Base-by-base conservation (phyloP, 371 early-diverging fungal species). In the Apophysomyces variabilis region DNA sequence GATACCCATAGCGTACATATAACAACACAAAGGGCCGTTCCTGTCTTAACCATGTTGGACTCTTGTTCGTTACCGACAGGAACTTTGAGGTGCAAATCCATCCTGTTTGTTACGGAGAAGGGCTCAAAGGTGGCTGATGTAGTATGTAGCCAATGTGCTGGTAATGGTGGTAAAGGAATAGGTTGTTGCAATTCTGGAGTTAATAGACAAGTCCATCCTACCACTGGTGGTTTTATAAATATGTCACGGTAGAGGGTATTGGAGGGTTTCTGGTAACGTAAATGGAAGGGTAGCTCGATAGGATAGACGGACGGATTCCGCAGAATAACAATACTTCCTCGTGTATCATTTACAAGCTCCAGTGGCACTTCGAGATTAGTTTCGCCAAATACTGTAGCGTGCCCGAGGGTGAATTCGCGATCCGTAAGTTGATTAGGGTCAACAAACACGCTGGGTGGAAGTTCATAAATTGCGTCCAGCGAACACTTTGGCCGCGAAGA, bases 391-490 rank as follows among this genome's bases (percentile, higher is more conserved):
- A 82, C 68, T 8, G 68, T 67, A 4, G 66, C 67, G n/a, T 60
- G 50, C 1, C 67, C 64, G 14, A 73, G 8, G 1, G 16, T 21
- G 4, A 37, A 26, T 41, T 63, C 57, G 1, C 70, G 37, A 50
- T 77, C 72, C 1, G 46, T 26, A 5, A 82, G 63, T 60, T 83
- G 83, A 45, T 83, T 74, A 6, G 71, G 76, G 64, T 83, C 83
- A 35, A 78, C 80, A 73, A 83, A 83, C 5, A 79, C 76, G 46
- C 78, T 80, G 3, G 80, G 73, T 13, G 83, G 83, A 12, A 83
- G 61, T 46, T 67, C 64, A 36, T 78, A 80, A 13, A 83, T 58
- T 12, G 77, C 35, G 21, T 83, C 80, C 0, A 80, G 38, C 5
- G 60, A 38, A 57, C 83, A 83, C 18, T 67, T 36, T 8, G 58